Evolutionary conservation across 2,329 filamentous ascomycete species (phyloP).

Genomic region (Peltaster fructicola): DNA sequence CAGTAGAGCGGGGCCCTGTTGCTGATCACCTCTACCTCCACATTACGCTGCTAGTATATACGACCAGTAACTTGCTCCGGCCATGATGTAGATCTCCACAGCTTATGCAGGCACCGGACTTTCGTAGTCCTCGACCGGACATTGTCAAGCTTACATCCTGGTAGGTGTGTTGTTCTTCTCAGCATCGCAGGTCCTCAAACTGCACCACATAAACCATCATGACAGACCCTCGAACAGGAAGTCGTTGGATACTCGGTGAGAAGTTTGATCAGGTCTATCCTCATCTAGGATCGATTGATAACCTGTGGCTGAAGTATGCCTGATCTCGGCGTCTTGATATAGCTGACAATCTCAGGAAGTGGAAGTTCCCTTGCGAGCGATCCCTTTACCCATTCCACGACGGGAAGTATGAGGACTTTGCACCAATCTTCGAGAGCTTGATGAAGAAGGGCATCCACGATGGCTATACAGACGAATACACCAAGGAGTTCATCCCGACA

Average conservation of each 20-base stretch:
- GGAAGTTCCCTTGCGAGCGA: conserved; percentile 18
- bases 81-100: too few relatives aligned
- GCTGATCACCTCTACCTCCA: too few relatives aligned
- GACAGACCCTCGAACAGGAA: conserved; percentile 17
- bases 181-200: too few relatives aligned
- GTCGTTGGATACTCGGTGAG: conserved; percentile 25
- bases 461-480: conserved; percentile 21
- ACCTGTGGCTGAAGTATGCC: conserved; percentile 30
- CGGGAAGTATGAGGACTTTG: conserved; percentile 21
- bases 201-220: conserved; percentile 5
- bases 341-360: too few relatives aligned
- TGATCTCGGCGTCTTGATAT: too few relatives aligned
- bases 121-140: too few relatives aligned
- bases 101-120: too few relatives aligned
- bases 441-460: conserved; percentile 21
- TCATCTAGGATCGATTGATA: conserved; percentile 42
- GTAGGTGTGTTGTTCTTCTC: too few relatives aligned
- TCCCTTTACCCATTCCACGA: conserved; percentile 19
- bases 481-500: conserved; percentile 20
- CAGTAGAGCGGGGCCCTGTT: too few relatives aligned
- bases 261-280: conserved; percentile 32
- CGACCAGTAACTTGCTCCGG: too few relatives aligned
- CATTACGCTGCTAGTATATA: too few relatives aligned
- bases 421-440: conserved; percentile 20
- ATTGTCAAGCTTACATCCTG: too few relatives aligned